phyloP scores from a whole-genome alignment of 179 eudicot genomes.

The Dionaea muscipula region DNA sequence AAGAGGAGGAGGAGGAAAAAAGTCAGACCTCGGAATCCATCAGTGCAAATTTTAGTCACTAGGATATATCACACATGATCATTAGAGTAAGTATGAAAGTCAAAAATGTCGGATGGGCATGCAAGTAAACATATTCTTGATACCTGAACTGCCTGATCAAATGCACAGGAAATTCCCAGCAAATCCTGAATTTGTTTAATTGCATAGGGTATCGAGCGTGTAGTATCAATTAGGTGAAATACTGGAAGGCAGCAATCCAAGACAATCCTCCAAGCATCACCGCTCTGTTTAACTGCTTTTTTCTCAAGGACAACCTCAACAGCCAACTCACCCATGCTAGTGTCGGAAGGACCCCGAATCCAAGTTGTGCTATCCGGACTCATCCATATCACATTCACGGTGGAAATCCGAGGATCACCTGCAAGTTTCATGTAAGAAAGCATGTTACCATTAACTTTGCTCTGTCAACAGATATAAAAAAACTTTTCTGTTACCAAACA shows the following conservation, averaged over 20 bases:
- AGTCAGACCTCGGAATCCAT: no score
- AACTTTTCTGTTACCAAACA: no score
- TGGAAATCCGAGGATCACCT: conserved; percentile 82
- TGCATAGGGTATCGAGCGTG: conserved; percentile 74
- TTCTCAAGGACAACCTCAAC: conserved; percentile 72
- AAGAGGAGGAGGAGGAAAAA: no score
- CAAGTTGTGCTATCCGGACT: conserved; percentile 59
- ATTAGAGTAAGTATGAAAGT: no score
- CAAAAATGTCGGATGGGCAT: neutral
- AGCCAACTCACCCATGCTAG: conserved; percentile 65
- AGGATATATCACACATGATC: no score
- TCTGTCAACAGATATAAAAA: neutral
- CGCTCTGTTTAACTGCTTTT: conserved; percentile 54
- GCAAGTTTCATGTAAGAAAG: conserved; percentile 11
- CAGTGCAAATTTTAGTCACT: no score
- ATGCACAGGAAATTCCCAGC: conserved; percentile 83
- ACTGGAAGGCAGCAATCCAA: conserved; percentile 85
- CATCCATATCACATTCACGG: conserved; percentile 67
- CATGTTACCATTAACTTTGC: conserved; percentile 1
- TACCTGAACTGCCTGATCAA: conserved; percentile 97
- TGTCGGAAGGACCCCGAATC: conserved; percentile 42
- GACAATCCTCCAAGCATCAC: conserved; percentile 87
- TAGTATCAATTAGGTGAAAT: conserved; percentile 64
- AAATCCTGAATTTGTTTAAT: conserved; percentile 84
- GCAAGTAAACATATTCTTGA: neutral